Evolutionary conservation across 495 filamentous ascomycete genomes (phyloP).

Genomic region (Aspergillus coremiiformis): DNA sequence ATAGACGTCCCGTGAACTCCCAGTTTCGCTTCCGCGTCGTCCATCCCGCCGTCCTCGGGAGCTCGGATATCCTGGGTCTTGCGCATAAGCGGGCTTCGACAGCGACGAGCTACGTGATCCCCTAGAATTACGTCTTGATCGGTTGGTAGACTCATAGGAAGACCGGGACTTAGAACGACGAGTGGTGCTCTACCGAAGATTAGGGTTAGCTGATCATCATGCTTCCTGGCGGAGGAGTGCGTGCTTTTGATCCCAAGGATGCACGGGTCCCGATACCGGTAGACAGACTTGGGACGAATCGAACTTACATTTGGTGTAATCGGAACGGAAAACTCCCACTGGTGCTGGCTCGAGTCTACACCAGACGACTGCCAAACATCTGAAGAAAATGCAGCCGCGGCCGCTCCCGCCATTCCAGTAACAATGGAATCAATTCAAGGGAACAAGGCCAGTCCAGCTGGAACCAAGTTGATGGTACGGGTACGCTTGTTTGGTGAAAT

Average conservation of each 20-base stretch:
- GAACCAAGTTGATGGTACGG: constrained; percentile 17
- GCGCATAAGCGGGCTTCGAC: constrained; percentile 25
- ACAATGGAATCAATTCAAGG: constrained; percentile 5
- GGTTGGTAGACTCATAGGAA: constrained; percentile 30
- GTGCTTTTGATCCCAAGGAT: background rate
- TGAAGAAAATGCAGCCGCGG: constrained; percentile 33
- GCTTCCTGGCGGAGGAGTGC: too few relatives aligned
- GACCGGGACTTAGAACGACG: constrained; percentile 30
- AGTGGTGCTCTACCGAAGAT: constrained; percentile 17
- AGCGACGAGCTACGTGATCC: constrained; percentile 37
- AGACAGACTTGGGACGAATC: background rate
- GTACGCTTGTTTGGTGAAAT: constrained; percentile 11
- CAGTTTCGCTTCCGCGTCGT: constrained; percentile 46
- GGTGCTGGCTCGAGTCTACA: constrained; percentile 25
- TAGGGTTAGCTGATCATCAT: constrained; percentile 1
- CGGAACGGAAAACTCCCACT: constrained; percentile 45
- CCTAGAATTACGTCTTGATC: constrained; percentile 31
- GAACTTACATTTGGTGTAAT: constrained; percentile 33
- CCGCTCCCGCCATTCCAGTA: constrained; percentile 40
- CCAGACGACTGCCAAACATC: constrained; percentile 35
- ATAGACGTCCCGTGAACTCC: constrained; percentile 51
- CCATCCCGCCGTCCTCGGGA: constrained; percentile 38
- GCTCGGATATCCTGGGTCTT: constrained; percentile 21
- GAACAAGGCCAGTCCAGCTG: constrained; percentile 40
- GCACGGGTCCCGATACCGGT: background rate